Base-by-base conservation (phyloP, 164 flowering plant species). In the Malania oleifera region DNA sequence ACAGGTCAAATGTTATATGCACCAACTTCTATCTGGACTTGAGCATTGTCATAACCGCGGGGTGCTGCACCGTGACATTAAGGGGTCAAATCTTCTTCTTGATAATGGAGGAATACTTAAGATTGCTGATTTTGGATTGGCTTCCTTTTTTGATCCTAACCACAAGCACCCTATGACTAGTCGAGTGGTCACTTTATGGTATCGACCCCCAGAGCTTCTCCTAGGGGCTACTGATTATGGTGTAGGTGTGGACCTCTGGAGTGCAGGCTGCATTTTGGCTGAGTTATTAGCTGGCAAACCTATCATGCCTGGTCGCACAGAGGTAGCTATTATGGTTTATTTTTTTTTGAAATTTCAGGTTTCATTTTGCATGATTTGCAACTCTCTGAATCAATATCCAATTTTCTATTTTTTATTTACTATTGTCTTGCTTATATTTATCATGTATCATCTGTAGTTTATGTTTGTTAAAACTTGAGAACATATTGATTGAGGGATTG, bases 141-240 rank as follows among this genome's bases (percentile, higher is more conserved):
- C 86, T 18, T 62, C 76, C 2, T 63, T 67, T 45, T 74, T 70
- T 53, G 81, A 79, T 59, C 80, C 83, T 34, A 72, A 69, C 56
- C 64, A 66, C 46, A 81, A 69, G 74, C 81, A 73, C 7, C 73
- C 74, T 8, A 72, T 81, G 80, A 81, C 86, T 13, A 81, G 82
- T 64, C 76, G 86, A 41, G 86, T 81, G 41, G 85, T 81, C n/a
- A 81, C 82, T 37, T 53, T 80, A 18, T 80, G 85, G 85, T 80
- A 80, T 55, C 64, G 85, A 54, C 70, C 85, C 31, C 85, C 82
- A 17, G 85, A 81, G 63, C 80, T 81, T 29, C 79, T 81, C 35
- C 75, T 78, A 23, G 85, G 85, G 35, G 80, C 82, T 43, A 76
- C 77, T 50, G 85, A 81, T 35, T 81, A 81, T 68, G 79, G 75